Percentiles rank a stretch among this genome's conserved stretches.
Evolutionary conservation across 2,329 filamentous ascomycete genomes (phyloP).

Genomic region (Penicillium sclerotiorum): DNA sequence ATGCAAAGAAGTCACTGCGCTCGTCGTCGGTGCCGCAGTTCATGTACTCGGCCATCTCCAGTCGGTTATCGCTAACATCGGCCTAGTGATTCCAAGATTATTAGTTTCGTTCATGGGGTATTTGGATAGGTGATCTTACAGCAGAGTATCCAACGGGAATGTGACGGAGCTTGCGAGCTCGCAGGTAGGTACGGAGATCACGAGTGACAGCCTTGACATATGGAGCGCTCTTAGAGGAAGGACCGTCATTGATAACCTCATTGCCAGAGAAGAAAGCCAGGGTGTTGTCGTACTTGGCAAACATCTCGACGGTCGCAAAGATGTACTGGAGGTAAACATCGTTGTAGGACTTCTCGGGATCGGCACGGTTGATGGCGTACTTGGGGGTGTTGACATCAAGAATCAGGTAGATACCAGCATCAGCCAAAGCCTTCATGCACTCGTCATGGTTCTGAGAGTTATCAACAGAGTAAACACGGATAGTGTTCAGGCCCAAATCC

Average conservation of each 20-base stretch:
- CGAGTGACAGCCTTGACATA: slow-evolving; percentile 79
- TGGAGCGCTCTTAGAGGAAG: slow-evolving; percentile 67
- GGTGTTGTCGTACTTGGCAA: slow-evolving; percentile 81
- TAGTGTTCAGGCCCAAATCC: slow-evolving; percentile 83
- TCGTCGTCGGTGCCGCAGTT: slow-evolving; percentile 86
- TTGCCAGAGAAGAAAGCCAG: slow-evolving; percentile 84
- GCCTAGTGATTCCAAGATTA: slow-evolving; percentile 45
- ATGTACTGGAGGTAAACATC: slow-evolving; percentile 79
- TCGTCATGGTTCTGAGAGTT: slow-evolving; percentile 78
- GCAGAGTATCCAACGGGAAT: slow-evolving; percentile 75
- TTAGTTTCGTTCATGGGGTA: not conserved
- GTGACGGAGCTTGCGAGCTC: slow-evolving; percentile 61
- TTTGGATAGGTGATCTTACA: not conserved
- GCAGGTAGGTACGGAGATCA: slow-evolving; percentile 73
- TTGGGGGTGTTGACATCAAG: slow-evolving; percentile 88
- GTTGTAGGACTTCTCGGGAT: slow-evolving; percentile 81
- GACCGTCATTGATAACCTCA: slow-evolving; percentile 73
- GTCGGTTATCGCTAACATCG: slow-evolving; percentile 81
- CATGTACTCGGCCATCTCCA: slow-evolving; percentile 87
- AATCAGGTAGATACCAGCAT: slow-evolving; percentile 88
- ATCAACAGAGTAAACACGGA: slow-evolving; percentile 91
- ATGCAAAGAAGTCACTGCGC: slow-evolving; percentile 84
- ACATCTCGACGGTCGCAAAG: slow-evolving; percentile 85
- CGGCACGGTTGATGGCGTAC: slow-evolving; percentile 81
- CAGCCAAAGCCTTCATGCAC: slow-evolving; percentile 80